Conservation (phyloP, 225 moss, liverwort and hornwort genomes). For the Climacium dendroides region DNA sequence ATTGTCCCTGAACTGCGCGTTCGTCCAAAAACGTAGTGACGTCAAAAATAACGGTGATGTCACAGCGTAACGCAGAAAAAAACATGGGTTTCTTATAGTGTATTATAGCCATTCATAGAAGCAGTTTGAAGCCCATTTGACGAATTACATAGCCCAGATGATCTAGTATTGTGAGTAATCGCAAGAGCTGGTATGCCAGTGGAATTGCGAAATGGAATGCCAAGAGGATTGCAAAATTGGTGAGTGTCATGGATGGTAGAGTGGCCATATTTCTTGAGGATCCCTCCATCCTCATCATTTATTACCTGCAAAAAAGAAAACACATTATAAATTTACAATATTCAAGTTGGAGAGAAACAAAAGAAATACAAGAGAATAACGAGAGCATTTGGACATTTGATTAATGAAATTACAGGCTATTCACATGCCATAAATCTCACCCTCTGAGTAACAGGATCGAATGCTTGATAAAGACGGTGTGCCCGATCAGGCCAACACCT, state of each 20-base stretch:
- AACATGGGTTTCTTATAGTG: no score
- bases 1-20: no score
- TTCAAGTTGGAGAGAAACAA: neutral
- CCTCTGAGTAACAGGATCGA: constrained; percentile 84
- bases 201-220: neutral
- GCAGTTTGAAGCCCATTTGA: constrained; percentile 19
- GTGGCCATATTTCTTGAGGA: constrained; percentile 56
- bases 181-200: constrained; percentile 9
- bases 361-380: neutral
- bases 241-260: constrained; percentile 42
- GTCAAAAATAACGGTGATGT: no score
- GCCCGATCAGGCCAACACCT: constrained; percentile 91
- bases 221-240: neutral
- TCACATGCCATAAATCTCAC: constrained; percentile 18
- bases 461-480: constrained; percentile 65
- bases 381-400: neutral
- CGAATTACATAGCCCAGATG: constrained; percentile 16
- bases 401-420: neutral
- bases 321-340: neutral
- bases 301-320: constrained; percentile 35
- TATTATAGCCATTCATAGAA: constrained; percentile 23
- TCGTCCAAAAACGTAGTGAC: no score
- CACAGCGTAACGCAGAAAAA: no score
- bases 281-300: constrained; percentile 73
- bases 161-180: constrained; percentile 3